Evolutionary conservation across 2,329 filamentous ascomycete species (phyloP).

Genomic region (Onygenales sp.): DNA sequence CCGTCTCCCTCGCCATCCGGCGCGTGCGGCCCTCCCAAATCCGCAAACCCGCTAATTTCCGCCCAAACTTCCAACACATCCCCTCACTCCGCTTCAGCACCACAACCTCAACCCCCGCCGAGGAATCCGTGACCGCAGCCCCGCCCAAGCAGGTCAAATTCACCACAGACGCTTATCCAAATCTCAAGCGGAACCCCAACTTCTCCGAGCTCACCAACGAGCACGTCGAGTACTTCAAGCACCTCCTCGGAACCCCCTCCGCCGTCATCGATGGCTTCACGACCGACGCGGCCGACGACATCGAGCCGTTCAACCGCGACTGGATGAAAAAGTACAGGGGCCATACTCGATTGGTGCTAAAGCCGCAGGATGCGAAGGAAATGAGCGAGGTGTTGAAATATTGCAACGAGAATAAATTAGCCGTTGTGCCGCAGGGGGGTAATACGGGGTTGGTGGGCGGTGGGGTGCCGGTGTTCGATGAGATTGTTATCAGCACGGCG

Average conservation of each 20-base stretch:
- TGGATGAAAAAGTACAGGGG: constrained; percentile 99
- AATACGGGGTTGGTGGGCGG: constrained; percentile 95
- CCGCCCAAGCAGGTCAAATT: constrained; percentile 46
- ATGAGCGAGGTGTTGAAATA: constrained; percentile 86
- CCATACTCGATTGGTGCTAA: constrained; percentile 76
- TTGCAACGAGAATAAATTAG: constrained; percentile 86
- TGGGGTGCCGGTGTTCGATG: constrained; percentile 93
- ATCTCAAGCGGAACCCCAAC: constrained; percentile 66
- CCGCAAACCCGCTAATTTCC: background rate
- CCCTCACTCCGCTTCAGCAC: constrained; percentile 1
- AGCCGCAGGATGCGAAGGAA: constrained; percentile 74
- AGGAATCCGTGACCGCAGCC: constrained; percentile 1
- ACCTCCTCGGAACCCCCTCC: constrained; percentile 66
- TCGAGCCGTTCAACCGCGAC: constrained; percentile 89
- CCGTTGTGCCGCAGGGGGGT: constrained; percentile 92
- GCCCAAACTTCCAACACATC: constrained; percentile 1
- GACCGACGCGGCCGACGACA: constrained; percentile 63
- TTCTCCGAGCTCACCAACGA: constrained; percentile 62
- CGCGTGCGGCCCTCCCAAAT: background rate
- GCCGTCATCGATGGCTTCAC: constrained; percentile 79
- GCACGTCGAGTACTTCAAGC: constrained; percentile 74
- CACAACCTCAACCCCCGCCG: background rate
- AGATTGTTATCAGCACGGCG: constrained; percentile 85
- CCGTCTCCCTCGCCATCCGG: constrained; percentile 7
- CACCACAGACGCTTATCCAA: constrained; percentile 73